phyloP scores from a whole-genome alignment of 1,139 yeast genomes.

The Yamadazyma diddensiae region DNA sequence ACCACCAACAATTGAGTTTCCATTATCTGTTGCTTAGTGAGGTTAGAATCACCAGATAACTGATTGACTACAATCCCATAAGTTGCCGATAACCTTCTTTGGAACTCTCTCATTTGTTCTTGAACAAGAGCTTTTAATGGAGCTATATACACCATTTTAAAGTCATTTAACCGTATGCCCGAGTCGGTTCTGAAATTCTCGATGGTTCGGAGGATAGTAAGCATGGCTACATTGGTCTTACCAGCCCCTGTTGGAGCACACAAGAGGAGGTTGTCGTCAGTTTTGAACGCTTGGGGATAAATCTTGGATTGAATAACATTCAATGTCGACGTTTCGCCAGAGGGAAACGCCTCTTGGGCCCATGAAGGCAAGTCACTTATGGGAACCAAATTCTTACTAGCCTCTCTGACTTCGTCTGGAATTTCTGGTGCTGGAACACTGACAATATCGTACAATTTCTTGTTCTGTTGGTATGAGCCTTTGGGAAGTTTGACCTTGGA shows the following conservation, averaged over 20 bases:
- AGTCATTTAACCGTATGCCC: constrained; percentile 47
- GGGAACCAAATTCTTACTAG: constrained; percentile 51
- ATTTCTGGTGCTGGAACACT: constrained; percentile 79
- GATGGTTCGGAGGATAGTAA: constrained; percentile 80
- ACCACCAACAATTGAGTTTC: constrained; percentile 91
- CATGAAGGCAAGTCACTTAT: constrained; percentile 72
- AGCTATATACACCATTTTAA: constrained; percentile 91
- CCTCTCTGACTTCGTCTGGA: constrained; percentile 23
- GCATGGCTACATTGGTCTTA: constrained; percentile 93
- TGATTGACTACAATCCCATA: constrained; percentile 80
- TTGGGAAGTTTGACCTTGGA: constrained; percentile 72
- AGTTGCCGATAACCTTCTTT: constrained; percentile 57
- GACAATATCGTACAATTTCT: constrained; percentile 78
- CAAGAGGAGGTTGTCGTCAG: constrained; percentile 69
- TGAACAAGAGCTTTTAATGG: constrained; percentile 95
- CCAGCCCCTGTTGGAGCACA: constrained; percentile 99
- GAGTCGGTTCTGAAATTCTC: constrained; percentile 48
- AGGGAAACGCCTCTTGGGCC: constrained; percentile 77
- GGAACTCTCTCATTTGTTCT: constrained; percentile 88
- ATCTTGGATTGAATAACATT: constrained; percentile 85
- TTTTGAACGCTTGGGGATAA: constrained; percentile 68
- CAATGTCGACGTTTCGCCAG: constrained; percentile 60
- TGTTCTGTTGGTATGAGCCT: constrained; percentile 77
- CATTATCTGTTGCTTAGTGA: constrained; percentile 77
- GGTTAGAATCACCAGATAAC: constrained; percentile 95